Evolutionary conservation across 768 basidiomycete genomes (phyloP).

Genomic region (Pleurotus citrinopileatus): DNA sequence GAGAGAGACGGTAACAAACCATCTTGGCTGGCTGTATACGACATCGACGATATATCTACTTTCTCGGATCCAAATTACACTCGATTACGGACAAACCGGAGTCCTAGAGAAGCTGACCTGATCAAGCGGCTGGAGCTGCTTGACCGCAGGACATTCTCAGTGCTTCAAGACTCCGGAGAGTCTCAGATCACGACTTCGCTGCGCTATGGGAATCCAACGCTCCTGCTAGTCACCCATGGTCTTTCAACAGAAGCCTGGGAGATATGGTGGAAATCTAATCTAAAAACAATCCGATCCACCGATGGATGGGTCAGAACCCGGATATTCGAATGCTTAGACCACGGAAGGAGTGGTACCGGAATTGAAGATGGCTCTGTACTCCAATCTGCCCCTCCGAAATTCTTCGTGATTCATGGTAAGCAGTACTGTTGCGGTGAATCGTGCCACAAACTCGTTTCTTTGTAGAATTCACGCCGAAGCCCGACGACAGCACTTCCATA

Average conservation of each 20-base stretch:
- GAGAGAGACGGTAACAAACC: conserved; percentile 33
- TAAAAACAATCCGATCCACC: conserved; percentile 17
- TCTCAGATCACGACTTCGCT: conserved; percentile 29
- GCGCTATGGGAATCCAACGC: conserved; percentile 26
- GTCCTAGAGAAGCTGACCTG: conserved; percentile 38
- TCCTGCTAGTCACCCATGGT: conserved; percentile 29
- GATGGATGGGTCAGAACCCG: conserved; percentile 39
- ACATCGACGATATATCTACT: conserved; percentile 37
- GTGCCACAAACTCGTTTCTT: conserved; percentile 17
- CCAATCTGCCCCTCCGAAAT: conserved; percentile 28
- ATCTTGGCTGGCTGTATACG: conserved; percentile 50
- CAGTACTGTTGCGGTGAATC: not conserved
- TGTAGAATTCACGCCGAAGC: conserved; percentile 14
- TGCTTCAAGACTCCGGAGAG: conserved; percentile 31
- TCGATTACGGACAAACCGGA: conserved; percentile 39
- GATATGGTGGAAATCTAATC: conserved; percentile 22
- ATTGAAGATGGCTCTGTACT: conserved; percentile 23
- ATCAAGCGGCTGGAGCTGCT: conserved; percentile 39
- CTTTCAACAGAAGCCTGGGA: conserved; percentile 16
- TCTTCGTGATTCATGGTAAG: conserved; percentile 41
- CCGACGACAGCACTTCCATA: not conserved
- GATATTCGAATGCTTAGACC: conserved; percentile 37
- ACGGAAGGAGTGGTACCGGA: conserved; percentile 31
- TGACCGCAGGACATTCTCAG: conserved; percentile 39
- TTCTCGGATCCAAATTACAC: conserved; percentile 43